phyloP scores from a whole-genome alignment of 441 rosid species.

The Melastoma candidum region DNA sequence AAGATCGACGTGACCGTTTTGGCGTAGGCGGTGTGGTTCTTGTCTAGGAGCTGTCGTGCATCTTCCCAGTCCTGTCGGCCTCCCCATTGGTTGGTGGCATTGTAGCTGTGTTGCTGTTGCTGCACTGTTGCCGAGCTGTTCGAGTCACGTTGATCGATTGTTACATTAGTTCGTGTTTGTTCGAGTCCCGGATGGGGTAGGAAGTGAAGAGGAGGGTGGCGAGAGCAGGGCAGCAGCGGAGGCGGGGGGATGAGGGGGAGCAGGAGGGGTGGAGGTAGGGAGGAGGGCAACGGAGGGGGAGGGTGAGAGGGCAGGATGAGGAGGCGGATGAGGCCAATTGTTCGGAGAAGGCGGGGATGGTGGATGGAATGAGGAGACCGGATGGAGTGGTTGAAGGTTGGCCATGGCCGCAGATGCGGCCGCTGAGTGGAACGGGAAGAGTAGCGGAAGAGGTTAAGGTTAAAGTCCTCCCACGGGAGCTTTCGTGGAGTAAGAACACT shows the following conservation, averaged over 20 bases:
- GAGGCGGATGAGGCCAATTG: constrained; percentile 58
- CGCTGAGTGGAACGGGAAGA: constrained; percentile 21
- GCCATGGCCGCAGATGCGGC: constrained; percentile 32
- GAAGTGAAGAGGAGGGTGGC: constrained; percentile 85
- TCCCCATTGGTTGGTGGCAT: constrained; percentile 46
- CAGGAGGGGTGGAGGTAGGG: constrained; percentile 51
- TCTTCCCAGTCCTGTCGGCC: constrained; percentile 54
- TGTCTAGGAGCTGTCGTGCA: constrained; percentile 85
- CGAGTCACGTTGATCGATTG: too few relatives aligned
- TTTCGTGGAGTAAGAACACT: constrained; percentile 3
- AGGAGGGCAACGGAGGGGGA: constrained; percentile 53
- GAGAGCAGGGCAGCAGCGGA: constrained; percentile 79
- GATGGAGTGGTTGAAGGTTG: constrained; percentile 34
- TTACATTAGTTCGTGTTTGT: too few relatives aligned
- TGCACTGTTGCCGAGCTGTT: too few relatives aligned
- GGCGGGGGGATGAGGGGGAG: constrained; percentile 14
- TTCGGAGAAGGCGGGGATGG: constrained; percentile 90
- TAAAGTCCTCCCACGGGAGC: too few relatives aligned
- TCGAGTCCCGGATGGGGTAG: constrained; percentile 35
- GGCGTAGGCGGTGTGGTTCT: constrained; percentile 65
- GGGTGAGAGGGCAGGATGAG: constrained; percentile 59
- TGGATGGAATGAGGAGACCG: constrained; percentile 45
- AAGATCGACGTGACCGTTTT: constrained; percentile 66
- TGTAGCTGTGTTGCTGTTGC: constrained; percentile 7
- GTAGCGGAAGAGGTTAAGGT: constrained; percentile 14